phyloP scores from a whole-genome alignment of 2,329 filamentous ascomycete genomes.

The Apiospora saccharicola region DNA sequence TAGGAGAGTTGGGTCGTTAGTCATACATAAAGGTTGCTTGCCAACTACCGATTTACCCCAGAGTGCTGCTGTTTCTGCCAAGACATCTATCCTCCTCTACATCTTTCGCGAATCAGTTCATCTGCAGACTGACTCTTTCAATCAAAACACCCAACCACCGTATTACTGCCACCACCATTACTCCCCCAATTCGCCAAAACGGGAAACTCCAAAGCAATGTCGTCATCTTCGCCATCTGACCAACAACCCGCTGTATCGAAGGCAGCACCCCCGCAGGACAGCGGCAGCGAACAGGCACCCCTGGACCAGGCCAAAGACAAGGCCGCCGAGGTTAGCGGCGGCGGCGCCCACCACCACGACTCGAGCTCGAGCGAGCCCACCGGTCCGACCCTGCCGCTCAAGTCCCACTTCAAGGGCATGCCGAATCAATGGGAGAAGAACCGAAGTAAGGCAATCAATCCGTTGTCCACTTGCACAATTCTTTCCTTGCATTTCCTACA shows the following conservation, averaged over 20 bases:
- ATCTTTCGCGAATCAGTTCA: background rate
- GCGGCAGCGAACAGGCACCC: background rate
- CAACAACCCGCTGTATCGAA: background rate
- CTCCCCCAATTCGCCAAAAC: background rate
- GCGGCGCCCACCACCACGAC: background rate
- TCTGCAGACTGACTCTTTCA: background rate
- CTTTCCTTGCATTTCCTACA: background rate
- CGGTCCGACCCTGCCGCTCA: constrained; percentile 18
- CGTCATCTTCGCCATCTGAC: background rate
- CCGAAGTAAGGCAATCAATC: background rate
- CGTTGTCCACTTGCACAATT: background rate
- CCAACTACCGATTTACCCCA: background rate
- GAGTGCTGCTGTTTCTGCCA: background rate
- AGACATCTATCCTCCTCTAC: background rate
- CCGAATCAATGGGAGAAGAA: constrained; percentile 27
- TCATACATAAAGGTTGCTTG: constrained; percentile 16
- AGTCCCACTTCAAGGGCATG: constrained; percentile 27
- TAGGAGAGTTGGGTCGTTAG: background rate
- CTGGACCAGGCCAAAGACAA: constrained; percentile 2
- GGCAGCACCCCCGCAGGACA: background rate
- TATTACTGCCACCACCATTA: background rate
- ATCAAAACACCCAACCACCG: background rate
- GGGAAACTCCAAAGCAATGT: background rate
- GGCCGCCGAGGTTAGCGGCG: background rate
- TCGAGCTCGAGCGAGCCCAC: background rate